Percentiles rank a stretch among this genome's conserved stretches.
These are phyloP conservation scores for Hsuehochloa calcarea DNA, from an alignment of 176 grass and related monocot genomes.

Conservation along the genomic window DNA sequence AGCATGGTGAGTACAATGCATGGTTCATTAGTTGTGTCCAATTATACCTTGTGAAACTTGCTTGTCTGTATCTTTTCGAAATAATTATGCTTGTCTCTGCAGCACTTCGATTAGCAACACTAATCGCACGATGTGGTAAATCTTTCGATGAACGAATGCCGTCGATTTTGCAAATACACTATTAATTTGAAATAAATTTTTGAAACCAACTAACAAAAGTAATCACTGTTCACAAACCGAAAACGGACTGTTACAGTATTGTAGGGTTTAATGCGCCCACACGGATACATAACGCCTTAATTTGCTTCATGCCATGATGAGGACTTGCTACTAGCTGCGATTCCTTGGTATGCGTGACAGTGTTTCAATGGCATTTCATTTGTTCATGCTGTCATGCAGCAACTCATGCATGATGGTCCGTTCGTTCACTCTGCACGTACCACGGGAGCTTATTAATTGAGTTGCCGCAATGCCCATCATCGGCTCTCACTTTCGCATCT, in stretches of 20 bases:
- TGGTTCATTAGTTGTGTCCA: too few relatives aligned
- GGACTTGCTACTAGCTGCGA: background rate
- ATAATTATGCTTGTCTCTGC: background rate
- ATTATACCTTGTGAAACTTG: background rate
- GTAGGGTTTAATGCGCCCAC: background rate
- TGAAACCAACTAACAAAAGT: too few relatives aligned
- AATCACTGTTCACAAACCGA: too few relatives aligned
- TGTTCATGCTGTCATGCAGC: constrained; percentile 7
- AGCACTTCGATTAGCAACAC: too few relatives aligned
- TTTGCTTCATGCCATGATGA: background rate
- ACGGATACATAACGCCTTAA: background rate
- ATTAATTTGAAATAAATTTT: too few relatives aligned
- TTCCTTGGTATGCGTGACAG: background rate
- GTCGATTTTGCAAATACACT: too few relatives aligned
- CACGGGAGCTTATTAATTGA: constrained; percentile 6
- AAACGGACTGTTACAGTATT: too few relatives aligned
- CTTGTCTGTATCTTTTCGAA: background rate
- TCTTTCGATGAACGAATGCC: too few relatives aligned
- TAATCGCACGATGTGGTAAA: background rate
- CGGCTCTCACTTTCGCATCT: background rate
- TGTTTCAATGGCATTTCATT: background rate
- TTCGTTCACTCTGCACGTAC: background rate
- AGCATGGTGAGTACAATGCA: too few relatives aligned
- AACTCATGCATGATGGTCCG: background rate
- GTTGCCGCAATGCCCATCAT: background rate